phyloP scores from a whole-genome alignment of 2,329 filamentous ascomycete genomes.

The Aureobasidium lini region DNA sequence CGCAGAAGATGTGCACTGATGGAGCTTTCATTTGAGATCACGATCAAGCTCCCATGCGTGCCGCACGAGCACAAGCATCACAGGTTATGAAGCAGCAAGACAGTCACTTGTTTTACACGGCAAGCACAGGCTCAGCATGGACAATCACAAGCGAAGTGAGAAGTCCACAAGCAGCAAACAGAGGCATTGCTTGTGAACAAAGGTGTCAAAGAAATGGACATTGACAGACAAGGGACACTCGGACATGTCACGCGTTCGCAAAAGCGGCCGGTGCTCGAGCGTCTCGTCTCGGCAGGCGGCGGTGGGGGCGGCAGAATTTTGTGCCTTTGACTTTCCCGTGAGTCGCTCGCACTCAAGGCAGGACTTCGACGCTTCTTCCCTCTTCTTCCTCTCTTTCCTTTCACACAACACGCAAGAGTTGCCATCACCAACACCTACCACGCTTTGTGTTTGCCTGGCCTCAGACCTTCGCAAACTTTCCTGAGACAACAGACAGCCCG shows the following conservation, averaged over 20 bases:
- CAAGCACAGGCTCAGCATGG: not conserved
- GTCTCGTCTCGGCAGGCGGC: not conserved
- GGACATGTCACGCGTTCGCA: not conserved
- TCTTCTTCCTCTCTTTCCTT: not conserved
- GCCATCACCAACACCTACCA: not conserved
- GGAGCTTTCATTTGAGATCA: not conserved
- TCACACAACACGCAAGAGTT: not conserved
- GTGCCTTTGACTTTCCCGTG: not conserved
- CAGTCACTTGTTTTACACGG: not conserved
- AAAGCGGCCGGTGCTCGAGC: not conserved
- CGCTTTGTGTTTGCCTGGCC: conserved; percentile 10
- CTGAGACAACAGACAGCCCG: conserved; percentile 6
- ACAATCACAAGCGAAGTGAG: too few relatives aligned
- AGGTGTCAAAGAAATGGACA: not conserved
- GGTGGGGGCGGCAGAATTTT: not conserved
- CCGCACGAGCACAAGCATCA: not conserved
- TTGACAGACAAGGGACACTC: not conserved
- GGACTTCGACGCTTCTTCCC: not conserved
- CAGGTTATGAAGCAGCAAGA: not conserved
- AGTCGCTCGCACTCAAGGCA: not conserved
- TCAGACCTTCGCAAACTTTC: not conserved
- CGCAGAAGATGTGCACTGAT: not conserved
- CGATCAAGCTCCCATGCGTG: not conserved
- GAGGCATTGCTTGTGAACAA: not conserved
- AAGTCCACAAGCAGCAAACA: too few relatives aligned